A percentile compares a stretch with the other conserved stretches of the same genome.
Conservation (phyloP, 2,329 filamentous ascomycete species). For the Canariomyces notabilis region DNA sequence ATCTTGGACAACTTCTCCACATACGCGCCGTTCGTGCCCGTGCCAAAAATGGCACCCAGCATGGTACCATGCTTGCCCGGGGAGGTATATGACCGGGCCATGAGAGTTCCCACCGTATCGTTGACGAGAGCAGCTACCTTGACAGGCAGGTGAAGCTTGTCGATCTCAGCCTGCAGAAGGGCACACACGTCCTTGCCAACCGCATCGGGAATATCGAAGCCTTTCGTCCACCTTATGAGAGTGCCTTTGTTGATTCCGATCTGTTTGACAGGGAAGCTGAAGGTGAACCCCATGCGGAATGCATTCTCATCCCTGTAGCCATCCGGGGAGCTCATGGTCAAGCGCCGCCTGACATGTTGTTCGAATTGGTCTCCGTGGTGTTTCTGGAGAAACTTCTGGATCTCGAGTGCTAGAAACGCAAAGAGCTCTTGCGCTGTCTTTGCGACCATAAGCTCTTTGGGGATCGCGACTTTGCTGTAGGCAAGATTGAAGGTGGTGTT, state of each 20-base stretch:
- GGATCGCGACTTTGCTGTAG: constrained; percentile 88
- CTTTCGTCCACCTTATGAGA: constrained; percentile 96
- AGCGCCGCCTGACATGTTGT: constrained; percentile 59
- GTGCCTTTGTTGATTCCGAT: constrained; percentile 91
- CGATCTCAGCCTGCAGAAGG: constrained; percentile 83
- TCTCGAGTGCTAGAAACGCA: constrained; percentile 85
- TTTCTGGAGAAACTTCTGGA: constrained; percentile 78
- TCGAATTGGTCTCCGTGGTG: constrained; percentile 88
- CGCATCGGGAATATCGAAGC: constrained; percentile 93
- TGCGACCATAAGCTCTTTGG: constrained; percentile 82
- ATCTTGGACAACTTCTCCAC: constrained; percentile 86
- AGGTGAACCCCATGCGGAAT: constrained; percentile 96
- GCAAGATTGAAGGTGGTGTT: constrained; percentile 93
- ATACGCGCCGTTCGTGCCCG: constrained; percentile 95
- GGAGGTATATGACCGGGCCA: constrained; percentile 94
- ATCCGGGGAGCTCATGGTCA: constrained; percentile 53
- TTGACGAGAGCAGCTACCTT: constrained; percentile 95
- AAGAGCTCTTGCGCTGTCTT: constrained; percentile 85
- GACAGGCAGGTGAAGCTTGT: constrained; percentile 79
- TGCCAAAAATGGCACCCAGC: constrained; percentile 95
- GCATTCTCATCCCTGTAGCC: constrained; percentile 67
- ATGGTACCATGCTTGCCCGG: constrained; percentile 81
- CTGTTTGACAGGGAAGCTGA: constrained; percentile 94
- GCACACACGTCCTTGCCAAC: constrained; percentile 92
- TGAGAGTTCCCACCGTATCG: constrained; percentile 94